Percentiles rank a stretch among this genome's conserved stretches.
phyloP scores from a whole-genome alignment of 2,329 filamentous ascomycete genomes.

The Chaetoscypha palmicola region DNA sequence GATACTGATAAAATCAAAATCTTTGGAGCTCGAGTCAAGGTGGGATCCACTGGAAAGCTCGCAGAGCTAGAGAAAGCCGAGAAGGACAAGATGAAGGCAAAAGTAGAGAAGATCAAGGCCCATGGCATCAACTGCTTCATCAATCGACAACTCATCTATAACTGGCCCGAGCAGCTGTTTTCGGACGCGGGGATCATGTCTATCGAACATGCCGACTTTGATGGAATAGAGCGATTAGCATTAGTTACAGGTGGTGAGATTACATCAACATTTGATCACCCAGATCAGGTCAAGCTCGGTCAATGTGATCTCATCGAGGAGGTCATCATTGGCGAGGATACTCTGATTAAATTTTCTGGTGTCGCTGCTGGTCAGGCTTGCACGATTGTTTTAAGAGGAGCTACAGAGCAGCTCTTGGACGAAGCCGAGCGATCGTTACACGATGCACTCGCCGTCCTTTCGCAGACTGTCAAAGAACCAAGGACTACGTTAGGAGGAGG shows the following conservation, averaged over 20 bases:
- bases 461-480: conserved; percentile 92
- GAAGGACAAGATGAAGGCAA: conserved; percentile 98
- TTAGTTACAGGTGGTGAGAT: conserved; percentile 97
- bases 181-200: conserved; percentile 96
- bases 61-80: conserved; percentile 98
- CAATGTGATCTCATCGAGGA: conserved; percentile 95
- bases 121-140: conserved; percentile 99
- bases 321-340: conserved; percentile 97
- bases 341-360: conserved; percentile 93
- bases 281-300: conserved; percentile 92
- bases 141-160: conserved; percentile 98
- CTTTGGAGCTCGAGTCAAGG: conserved; percentile 94
- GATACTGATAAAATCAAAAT: conserved; percentile 99
- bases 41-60: conserved; percentile 90
- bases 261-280: conserved; percentile 94
- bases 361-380: conserved; percentile 90
- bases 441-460: conserved; percentile 91
- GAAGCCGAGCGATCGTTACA: conserved; percentile 95
- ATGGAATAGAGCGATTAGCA: conserved; percentile 90
- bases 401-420: conserved; percentile 92
- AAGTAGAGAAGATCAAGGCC: conserved; percentile 97
- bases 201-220: conserved; percentile 98
- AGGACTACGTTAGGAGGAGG: conserved; percentile 91
- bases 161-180: conserved; percentile 99
- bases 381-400: conserved; percentile 92